Percentiles rank a stretch among this genome's conserved stretches.
phyloP scores from a whole-genome alignment of 306 rosid species.

The Albizia julibrissin region DNA sequence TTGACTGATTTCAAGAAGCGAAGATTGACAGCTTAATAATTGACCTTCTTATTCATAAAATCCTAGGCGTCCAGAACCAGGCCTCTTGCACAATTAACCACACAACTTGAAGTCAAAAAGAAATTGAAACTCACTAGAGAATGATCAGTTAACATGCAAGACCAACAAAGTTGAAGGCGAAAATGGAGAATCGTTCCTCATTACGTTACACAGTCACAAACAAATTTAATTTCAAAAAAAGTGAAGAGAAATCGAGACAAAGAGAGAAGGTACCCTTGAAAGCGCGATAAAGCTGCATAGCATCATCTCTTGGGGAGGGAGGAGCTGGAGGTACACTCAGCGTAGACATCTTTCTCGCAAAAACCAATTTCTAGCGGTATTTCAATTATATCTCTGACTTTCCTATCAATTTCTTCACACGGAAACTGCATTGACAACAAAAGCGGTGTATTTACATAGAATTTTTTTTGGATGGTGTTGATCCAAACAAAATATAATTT shows the following conservation, averaged over 20 bases:
- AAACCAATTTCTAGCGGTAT: not conserved
- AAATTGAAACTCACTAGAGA: not conserved
- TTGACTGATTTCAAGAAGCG: not conserved
- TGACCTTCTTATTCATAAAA: not conserved
- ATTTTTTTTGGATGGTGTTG: no score
- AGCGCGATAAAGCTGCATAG: conserved; percentile 72
- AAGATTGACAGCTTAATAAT: not conserved
- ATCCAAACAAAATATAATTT: not conserved
- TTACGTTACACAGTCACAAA: not conserved
- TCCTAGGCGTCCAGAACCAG: not conserved
- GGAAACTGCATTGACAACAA: not conserved
- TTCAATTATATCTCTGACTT: not conserved
- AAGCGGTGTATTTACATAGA: not conserved
- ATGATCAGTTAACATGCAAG: not conserved
- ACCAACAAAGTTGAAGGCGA: not conserved
- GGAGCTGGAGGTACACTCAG: conserved; percentile 60
- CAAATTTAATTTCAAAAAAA: not conserved
- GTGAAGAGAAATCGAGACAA: not conserved
- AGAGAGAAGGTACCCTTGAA: conserved; percentile 57
- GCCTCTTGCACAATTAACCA: not conserved
- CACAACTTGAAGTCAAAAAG: not conserved
- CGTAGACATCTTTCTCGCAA: conserved; percentile 38
- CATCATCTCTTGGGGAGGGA: conserved; percentile 74
- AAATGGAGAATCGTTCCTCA: not conserved
- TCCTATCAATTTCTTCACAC: not conserved